Evolutionary conservation across 495 filamentous ascomycete genomes (phyloP).

Genomic region (Lineolata rhizophorae): DNA sequence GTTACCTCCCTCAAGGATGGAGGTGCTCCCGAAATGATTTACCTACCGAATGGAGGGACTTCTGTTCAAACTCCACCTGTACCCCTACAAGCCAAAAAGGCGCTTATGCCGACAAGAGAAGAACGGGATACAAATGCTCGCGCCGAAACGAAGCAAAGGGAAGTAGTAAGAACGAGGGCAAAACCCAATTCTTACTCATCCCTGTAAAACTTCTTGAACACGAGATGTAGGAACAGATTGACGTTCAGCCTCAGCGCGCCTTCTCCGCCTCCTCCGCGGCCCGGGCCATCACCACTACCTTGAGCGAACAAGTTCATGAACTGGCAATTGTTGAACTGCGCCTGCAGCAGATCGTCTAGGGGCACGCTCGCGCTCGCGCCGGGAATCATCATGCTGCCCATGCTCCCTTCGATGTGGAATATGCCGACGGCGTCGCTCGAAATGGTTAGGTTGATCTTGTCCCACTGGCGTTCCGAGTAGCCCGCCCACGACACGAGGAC

Average conservation of each 20-base stretch:
- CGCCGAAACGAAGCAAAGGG: no score
- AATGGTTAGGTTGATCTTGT: constrained; percentile 82
- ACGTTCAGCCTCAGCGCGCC: constrained; percentile 71
- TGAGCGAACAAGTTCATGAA: constrained; percentile 85
- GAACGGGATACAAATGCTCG: no score
- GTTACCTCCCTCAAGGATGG: no score
- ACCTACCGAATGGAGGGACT: no score
- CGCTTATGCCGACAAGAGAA: no score
- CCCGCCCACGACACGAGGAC: constrained; percentile 79
- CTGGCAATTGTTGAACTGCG: constrained; percentile 88
- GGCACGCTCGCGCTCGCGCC: constrained; percentile 79
- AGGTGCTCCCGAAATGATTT: no score
- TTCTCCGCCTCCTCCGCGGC: constrained; percentile 8
- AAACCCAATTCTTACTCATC: constrained; percentile 30
- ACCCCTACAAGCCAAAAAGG: no score
- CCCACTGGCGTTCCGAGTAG: constrained; percentile 68
- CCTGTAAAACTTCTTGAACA: constrained; percentile 96
- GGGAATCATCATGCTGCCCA: constrained; percentile 85
- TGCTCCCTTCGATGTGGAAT: constrained; percentile 80
- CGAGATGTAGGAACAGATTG: constrained; percentile 80
- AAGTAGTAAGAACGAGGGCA: no score
- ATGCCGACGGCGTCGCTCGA: constrained; percentile 85
- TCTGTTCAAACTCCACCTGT: no score
- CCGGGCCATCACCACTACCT: constrained; percentile 1
- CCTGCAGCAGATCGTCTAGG: constrained; percentile 84